Conservation (phyloP, 164 flowering plant genomes). For the Liriodendron chinense region DNA sequence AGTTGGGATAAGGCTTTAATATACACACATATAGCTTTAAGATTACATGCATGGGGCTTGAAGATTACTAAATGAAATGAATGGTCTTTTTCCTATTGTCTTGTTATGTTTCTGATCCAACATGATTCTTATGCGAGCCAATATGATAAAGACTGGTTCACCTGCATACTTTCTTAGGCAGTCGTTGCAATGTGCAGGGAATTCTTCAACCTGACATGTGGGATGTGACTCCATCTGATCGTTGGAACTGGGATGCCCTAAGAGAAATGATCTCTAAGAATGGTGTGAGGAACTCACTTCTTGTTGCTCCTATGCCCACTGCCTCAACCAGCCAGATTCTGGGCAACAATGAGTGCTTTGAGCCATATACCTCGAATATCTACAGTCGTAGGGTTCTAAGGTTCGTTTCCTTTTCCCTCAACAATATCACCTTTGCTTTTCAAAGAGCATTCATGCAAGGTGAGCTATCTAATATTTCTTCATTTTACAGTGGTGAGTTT, state of each 20-base stretch:
- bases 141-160: neutral
- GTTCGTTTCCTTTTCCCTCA: conserved; percentile 26
- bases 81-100: neutral
- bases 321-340: conserved; percentile 99
- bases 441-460: neutral
- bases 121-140: neutral
- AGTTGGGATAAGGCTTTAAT: neutral
- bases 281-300: conserved; percentile 91
- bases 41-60: too few species aligned
- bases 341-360: conserved; percentile 98
- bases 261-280: conserved; percentile 53
- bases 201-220: conserved; percentile 95
- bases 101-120: neutral
- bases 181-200: conserved; percentile 45
- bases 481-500: conserved; percentile 80
- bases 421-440: neutral
- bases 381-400: conserved; percentile 93
- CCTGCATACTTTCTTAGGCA: neutral
- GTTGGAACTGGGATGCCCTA: conserved; percentile 85
- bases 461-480: neutral
- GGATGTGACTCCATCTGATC: conserved; percentile 74
- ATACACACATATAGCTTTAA: too few species aligned
- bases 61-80: too few species aligned
- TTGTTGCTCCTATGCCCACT: conserved; percentile 97
- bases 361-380: conserved; percentile 96